phyloP scores from a whole-genome alignment of 176 grass and related monocot genomes.

The Aegilops bicornis region DNA sequence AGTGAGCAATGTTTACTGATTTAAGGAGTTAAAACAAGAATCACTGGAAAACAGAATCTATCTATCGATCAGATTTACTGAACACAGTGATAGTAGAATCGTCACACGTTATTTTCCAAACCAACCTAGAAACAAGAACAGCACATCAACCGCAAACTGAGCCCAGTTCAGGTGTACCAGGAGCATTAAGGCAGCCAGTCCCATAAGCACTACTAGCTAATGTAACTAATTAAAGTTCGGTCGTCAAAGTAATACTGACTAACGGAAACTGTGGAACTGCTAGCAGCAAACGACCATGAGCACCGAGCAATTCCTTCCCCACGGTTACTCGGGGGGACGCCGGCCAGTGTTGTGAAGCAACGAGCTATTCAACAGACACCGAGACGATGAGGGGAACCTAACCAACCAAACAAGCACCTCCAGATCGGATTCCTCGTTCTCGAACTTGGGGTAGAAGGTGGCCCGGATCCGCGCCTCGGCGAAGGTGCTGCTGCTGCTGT shows the following conservation, averaged over 20 bases:
- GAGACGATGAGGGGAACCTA: too few relatives aligned
- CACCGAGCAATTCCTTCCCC: background rate
- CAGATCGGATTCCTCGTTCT: slow-evolving; percentile 93
- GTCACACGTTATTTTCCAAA: background rate
- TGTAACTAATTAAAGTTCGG: background rate
- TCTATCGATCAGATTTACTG: background rate
- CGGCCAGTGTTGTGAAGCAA: too few relatives aligned
- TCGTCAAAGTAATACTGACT: background rate
- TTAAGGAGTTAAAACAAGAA: too few relatives aligned
- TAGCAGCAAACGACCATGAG: background rate
- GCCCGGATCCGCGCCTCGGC: slow-evolving; percentile 69
- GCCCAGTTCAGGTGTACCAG: background rate
- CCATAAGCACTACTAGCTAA: background rate
- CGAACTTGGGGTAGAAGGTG: slow-evolving; percentile 95
- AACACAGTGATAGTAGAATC: background rate
- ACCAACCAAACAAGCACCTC: slow-evolving; percentile 40
- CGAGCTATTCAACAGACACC: background rate
- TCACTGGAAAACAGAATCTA: background rate
- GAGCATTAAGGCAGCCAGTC: background rate
- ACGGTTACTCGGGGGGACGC: too few relatives aligned
- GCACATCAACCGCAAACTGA: background rate
- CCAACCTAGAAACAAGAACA: background rate
- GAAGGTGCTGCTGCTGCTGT: slow-evolving; percentile 51
- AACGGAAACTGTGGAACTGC: background rate
- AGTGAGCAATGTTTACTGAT: slow-evolving; percentile 1